Evolutionary conservation across 2,329 filamentous ascomycete species (phyloP).

Genomic region (Neofusicoccum umdonicola): DNA sequence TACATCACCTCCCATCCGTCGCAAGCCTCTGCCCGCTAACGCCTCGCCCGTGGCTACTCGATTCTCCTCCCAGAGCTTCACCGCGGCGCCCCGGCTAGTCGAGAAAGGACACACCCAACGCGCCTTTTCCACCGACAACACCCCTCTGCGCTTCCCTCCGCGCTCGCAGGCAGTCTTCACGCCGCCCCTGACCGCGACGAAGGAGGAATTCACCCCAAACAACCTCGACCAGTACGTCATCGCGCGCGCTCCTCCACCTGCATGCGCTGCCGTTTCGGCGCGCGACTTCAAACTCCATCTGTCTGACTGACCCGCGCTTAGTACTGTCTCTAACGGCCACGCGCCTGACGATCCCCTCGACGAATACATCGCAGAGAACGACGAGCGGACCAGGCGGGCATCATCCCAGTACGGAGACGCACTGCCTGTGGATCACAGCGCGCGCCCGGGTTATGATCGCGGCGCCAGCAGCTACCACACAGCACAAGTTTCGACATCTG

Average conservation of each 20-base stretch:
- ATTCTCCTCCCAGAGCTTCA: constrained; percentile 41
- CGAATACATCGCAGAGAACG: constrained; percentile 20
- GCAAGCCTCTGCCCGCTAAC: constrained; percentile 55
- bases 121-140: constrained; percentile 32
- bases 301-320: not conserved
- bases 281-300: not conserved
- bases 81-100: constrained; percentile 37
- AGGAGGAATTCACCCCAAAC: constrained; percentile 29
- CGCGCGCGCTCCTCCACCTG: not conserved
- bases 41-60: constrained; percentile 47
- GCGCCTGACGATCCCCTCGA: constrained; percentile 27
- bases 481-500: constrained; percentile 27
- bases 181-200: constrained; percentile 26
- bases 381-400: constrained; percentile 20
- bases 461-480: constrained; percentile 34
- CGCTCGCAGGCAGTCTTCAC: constrained; percentile 28
- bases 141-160: constrained; percentile 26
- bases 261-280: not conserved
- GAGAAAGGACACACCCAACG: constrained; percentile 24
- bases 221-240: constrained; percentile 39
- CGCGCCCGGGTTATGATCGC: constrained; percentile 35
- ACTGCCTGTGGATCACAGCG: constrained; percentile 18
- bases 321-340: constrained; percentile 25
- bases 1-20: constrained; percentile 44
- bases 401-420: constrained; percentile 17